A percentile compares a stretch with the other conserved stretches of the same genome.
These are phyloP conservation scores for Wickerhamiella kurtzmanii DNA, from an alignment of 805 yeast species.

Conservation along the genomic window DNA sequence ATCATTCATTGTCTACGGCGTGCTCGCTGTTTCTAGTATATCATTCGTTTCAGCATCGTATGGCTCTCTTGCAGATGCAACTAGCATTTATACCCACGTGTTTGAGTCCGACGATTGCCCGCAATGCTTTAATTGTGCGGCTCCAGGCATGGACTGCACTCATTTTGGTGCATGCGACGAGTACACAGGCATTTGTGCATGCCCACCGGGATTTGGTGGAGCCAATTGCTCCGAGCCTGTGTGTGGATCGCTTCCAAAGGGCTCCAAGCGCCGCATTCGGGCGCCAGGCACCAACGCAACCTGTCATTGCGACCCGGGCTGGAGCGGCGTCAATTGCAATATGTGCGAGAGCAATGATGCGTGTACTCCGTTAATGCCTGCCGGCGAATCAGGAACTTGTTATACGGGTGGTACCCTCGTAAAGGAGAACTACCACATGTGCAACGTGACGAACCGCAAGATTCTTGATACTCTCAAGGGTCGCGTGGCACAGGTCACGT, in stretches of 20 bases:
- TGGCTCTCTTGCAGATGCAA: background rate
- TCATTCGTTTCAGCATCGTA: background rate
- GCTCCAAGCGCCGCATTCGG: slow-evolving; percentile 48
- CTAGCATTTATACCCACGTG: background rate
- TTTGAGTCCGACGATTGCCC: slow-evolving; percentile 6
- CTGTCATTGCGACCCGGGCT: slow-evolving; percentile 72
- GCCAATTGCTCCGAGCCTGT: slow-evolving; percentile 77
- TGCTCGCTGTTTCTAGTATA: background rate
- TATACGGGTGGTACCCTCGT: slow-evolving; percentile 75
- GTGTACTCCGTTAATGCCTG: slow-evolving; percentile 83
- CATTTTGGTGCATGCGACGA: slow-evolving; percentile 85
- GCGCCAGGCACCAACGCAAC: slow-evolving; percentile 27
- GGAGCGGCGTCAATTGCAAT: slow-evolving; percentile 90
- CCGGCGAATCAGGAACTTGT: slow-evolving; percentile 68
- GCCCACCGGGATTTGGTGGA: slow-evolving; percentile 88
- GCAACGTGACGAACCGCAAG: slow-evolving; percentile 82
- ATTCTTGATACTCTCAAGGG: slow-evolving; percentile 71
- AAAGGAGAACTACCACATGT: slow-evolving; percentile 72
- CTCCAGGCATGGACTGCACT: slow-evolving; percentile 78
- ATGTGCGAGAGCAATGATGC: slow-evolving; percentile 59
- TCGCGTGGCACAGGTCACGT: slow-evolving; percentile 78
- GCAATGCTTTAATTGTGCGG: slow-evolving; percentile 78
- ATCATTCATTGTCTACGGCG: background rate
- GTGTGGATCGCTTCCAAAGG: slow-evolving; percentile 70
- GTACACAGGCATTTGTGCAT: slow-evolving; percentile 82